phyloP scores from a whole-genome alignment of 805 yeast genomes.

The Ogataea chonburiensis region DNA sequence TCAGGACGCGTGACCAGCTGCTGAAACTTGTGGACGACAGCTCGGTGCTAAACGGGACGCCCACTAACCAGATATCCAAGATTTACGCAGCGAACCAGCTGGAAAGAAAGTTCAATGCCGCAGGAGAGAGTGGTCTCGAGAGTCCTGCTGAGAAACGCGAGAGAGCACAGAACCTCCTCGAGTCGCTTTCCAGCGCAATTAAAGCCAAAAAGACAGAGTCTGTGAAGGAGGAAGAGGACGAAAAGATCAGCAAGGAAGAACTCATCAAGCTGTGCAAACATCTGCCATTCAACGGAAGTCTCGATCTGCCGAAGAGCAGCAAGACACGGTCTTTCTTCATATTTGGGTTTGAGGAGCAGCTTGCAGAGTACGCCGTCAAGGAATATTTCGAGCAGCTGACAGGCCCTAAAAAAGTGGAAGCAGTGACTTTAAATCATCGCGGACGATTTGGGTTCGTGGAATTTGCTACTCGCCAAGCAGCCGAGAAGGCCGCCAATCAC shows the following conservation, averaged over 20 bases:
- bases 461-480: slow-evolving; percentile 48
- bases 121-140: slow-evolving; percentile 26
- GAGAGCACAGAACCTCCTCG: slow-evolving; percentile 50
- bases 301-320: slow-evolving; percentile 41
- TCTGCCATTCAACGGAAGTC: slow-evolving; percentile 69
- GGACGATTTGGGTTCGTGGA: slow-evolving; percentile 65
- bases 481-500: slow-evolving; percentile 44
- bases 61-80: slow-evolving; percentile 44
- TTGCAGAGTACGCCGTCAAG: slow-evolving; percentile 62
- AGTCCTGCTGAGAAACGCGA: slow-evolving; percentile 23
- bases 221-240: slow-evolving; percentile 17
- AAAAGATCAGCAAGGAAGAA: slow-evolving; percentile 38
- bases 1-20: slow-evolving; percentile 77
- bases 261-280: slow-evolving; percentile 51
- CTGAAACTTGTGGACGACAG: slow-evolving; percentile 54
- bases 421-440: slow-evolving; percentile 50
- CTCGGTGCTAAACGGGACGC: slow-evolving; percentile 30
- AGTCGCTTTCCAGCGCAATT: slow-evolving; percentile 11
- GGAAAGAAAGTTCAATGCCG: slow-evolving; percentile 34
- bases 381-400: slow-evolving; percentile 43
- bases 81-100: slow-evolving; percentile 53
- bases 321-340: slow-evolving; percentile 61
- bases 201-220: slow-evolving; percentile 8
- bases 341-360: slow-evolving; percentile 66
- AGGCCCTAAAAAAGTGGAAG: slow-evolving; percentile 34